phyloP scores from a whole-genome alignment of 148 eudicot genomes.

The Vaccinium vitisidaea region DNA sequence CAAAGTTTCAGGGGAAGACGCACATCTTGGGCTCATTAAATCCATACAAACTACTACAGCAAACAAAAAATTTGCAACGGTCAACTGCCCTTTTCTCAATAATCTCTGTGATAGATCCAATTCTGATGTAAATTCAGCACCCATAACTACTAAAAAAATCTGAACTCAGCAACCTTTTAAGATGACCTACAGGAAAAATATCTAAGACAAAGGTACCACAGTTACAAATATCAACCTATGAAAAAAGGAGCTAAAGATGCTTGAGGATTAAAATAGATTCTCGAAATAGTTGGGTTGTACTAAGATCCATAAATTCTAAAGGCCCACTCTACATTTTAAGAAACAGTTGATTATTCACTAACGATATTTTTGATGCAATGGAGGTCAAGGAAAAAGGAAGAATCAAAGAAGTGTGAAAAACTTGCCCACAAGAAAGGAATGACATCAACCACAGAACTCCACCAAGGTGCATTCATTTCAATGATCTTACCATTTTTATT shows the following conservation, averaged over 20 bases:
- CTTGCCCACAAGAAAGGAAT: not conserved
- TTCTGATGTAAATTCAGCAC: conserved; percentile 7
- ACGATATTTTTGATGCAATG: not conserved
- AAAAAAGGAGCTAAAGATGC: not conserved
- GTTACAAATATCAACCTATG: not conserved
- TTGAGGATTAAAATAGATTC: not conserved
- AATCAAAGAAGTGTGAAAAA: not conserved
- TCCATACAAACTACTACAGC: not conserved
- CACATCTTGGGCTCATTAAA: not conserved
- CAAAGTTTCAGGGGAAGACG: not conserved
- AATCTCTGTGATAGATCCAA: not conserved
- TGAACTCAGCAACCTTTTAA: not conserved
- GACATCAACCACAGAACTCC: conserved; percentile 4
- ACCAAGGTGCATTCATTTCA: conserved; percentile 2
- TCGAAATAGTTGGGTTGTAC: not conserved
- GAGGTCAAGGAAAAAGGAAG: not conserved
- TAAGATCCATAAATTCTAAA: not conserved
- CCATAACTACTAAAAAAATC: not conserved
- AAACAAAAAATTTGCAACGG: not conserved
- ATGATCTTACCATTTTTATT: not conserved
- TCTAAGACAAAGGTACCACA: not conserved
- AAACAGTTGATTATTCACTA: not conserved
- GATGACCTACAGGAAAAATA: not conserved
- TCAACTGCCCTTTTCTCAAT: not conserved
- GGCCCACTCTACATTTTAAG: not conserved